Conservation (phyloP, 2,329 filamentous ascomycete genomes). For the Aspergillus pseudoterreus region DNA sequence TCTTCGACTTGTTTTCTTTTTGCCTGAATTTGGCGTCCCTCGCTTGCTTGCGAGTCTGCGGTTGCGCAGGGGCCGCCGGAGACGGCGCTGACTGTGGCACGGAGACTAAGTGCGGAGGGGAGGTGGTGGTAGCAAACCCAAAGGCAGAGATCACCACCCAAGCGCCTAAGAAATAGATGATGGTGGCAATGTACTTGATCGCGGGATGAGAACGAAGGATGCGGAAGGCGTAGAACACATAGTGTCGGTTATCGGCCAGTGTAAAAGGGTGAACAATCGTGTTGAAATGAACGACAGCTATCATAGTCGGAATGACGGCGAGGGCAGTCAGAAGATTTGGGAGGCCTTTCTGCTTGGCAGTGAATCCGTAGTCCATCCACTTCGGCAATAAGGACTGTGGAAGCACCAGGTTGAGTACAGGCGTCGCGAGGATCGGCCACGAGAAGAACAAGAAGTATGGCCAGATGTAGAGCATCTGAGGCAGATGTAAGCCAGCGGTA, state of each 20-base stretch:
- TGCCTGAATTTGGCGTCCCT: slow-evolving; percentile 22
- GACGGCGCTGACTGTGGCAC: slow-evolving; percentile 8
- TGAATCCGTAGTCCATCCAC: slow-evolving; percentile 32
- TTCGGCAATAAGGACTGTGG: slow-evolving; percentile 29
- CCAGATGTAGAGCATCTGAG: slow-evolving; percentile 96
- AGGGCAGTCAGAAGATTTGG: slow-evolving; percentile 39
- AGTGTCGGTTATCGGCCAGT: slow-evolving; percentile 92
- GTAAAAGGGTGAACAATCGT: slow-evolving; percentile 96
- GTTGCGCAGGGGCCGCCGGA: slow-evolving; percentile 13
- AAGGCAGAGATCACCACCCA: slow-evolving; percentile 67
- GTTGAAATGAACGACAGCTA: slow-evolving; percentile 67
- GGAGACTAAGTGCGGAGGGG: slow-evolving; percentile 19
- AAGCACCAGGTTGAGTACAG: slow-evolving; percentile 42
- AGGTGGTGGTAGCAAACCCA: slow-evolving; percentile 36
- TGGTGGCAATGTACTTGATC: slow-evolving; percentile 64
- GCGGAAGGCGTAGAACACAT: slow-evolving; percentile 94
- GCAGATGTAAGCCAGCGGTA: slow-evolving; percentile 78
- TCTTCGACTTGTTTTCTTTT: slow-evolving; percentile 18
- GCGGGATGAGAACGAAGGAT: slow-evolving; percentile 65
- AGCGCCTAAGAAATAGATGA: slow-evolving; percentile 67
- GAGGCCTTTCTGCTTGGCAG: slow-evolving; percentile 27
- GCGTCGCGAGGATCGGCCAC: slow-evolving; percentile 66
- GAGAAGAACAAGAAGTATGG: slow-evolving; percentile 89
- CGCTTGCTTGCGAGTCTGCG: slow-evolving; percentile 13
- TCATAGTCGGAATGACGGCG: slow-evolving; percentile 39